phyloP scores from a whole-genome alignment of 2,329 filamentous ascomycete species.

The Neobulgaria alba region DNA sequence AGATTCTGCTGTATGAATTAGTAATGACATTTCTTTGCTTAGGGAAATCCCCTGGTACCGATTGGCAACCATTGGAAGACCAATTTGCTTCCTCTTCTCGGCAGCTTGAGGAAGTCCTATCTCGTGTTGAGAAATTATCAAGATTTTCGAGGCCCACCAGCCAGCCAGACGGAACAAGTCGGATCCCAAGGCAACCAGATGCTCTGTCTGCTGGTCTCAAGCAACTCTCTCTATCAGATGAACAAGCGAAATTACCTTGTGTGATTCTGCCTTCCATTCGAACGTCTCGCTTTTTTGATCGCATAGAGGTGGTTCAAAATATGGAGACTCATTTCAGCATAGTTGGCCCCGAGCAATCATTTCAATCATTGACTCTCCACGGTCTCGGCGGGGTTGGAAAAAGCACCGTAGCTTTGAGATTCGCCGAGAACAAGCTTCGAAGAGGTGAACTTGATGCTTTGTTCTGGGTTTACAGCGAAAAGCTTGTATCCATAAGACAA shows the following conservation, averaged over 20 bases:
- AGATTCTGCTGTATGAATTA: too few relatives aligned
- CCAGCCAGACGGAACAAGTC: too few relatives aligned
- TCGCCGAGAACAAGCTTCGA: slow-evolving; percentile 1
- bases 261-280: background rate
- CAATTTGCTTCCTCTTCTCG: too few relatives aligned
- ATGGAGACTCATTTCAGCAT: background rate
- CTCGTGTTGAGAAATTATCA: too few relatives aligned
- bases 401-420: slow-evolving; percentile 9
- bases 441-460: slow-evolving; percentile 14
- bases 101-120: too few relatives aligned
- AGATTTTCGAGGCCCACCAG: too few relatives aligned
- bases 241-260: background rate
- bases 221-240: too few relatives aligned
- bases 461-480: slow-evolving; percentile 18
- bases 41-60: too few relatives aligned
- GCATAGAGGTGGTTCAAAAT: background rate
- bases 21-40: too few relatives aligned
- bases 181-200: too few relatives aligned
- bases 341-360: background rate
- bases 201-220: too few relatives aligned
- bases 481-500: slow-evolving; percentile 10
- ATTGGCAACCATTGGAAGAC: too few relatives aligned
- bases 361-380: slow-evolving; percentile 5
- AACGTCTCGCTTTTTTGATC: background rate
- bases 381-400: slow-evolving; percentile 16